Conservation (phyloP, 2,329 filamentous ascomycete species). For the Neopestalotiopsis sp. region DNA sequence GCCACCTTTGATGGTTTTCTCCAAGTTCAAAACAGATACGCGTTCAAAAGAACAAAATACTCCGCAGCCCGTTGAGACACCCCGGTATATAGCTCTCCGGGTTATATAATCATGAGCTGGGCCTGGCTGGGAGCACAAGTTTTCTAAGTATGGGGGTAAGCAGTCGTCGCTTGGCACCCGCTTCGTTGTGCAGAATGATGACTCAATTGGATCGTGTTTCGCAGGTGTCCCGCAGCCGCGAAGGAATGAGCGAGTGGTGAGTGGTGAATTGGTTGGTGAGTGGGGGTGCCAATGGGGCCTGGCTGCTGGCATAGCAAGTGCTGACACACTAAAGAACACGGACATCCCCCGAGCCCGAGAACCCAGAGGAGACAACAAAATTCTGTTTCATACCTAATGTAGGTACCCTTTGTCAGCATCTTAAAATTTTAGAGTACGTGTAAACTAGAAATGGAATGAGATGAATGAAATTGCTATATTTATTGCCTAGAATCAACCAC, state of each 20-base stretch:
- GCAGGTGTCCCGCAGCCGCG: not conserved
- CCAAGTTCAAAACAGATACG: not conserved
- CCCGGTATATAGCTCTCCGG: not conserved
- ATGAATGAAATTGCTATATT: no score
- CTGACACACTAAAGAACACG: not conserved
- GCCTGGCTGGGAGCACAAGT: not conserved
- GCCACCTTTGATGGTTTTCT: not conserved
- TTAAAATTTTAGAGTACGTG: not conserved
- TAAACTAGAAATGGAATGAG: no score
- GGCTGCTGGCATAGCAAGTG: no score
- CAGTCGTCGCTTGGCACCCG: not conserved
- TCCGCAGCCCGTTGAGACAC: not conserved
- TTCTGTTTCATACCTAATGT: not conserved
- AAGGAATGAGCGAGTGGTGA: not conserved
- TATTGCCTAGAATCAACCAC: no score
- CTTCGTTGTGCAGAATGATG: not conserved
- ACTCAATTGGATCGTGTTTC: not conserved
- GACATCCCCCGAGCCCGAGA: not conserved
- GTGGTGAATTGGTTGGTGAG: not conserved
- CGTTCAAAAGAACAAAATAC: not conserved
- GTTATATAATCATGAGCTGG: constrained; percentile 3
- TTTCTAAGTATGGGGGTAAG: not conserved
- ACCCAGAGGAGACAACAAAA: not conserved
- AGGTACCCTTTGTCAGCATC: not conserved
- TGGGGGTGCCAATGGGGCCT: not conserved